Base-by-base conservation (phyloP, 495 filamentous ascomycete species). In the Daldinia bambusicola region DNA sequence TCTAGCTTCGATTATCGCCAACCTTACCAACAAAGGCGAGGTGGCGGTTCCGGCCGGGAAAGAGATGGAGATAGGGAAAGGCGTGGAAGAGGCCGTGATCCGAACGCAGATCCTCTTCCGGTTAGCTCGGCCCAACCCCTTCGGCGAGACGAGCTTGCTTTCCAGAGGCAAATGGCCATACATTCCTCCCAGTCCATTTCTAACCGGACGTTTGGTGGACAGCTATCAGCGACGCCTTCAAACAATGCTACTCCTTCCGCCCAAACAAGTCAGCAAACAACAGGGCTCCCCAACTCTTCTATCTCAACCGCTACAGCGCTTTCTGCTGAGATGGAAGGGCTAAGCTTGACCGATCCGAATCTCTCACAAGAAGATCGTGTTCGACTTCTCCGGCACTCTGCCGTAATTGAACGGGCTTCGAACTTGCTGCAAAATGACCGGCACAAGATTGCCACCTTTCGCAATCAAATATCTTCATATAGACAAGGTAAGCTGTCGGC, bases 121-220 rank as follows among this genome's bases (percentile, higher is more conserved):
- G 80, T 84, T 7, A 93, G 92, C 32, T 92, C 91, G 43, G 93
- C 92, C 0, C 93, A 95, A 63, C 92, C 94, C 9, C 77, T 98
- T 79, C 84, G 89, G 66, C 82, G 95, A 80, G 95, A 94, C 70
- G 92, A 99, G 77, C 81, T 97, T 31, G 96, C 96, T 36, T 97
- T 94, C 75, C 94, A 98, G 72, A 85, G 96, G 48, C 93, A 97
- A 67, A 89, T 97, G 87, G 95, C 93, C 3, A 91, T 99, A 43
- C 93, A 94, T 69, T 93, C 88, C 66, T 89, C 92, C 1, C 95
- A 95, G 75, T 91, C 93, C 0, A 87, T 90, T 6, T 85, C 92
- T 2, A 87, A 86, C 9, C 86, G 93, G 30, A 93, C 88, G 12
- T 97, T 97, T 79, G 93, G 94, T 20, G 92, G 92, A 2, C 89